phyloP scores from a whole-genome alignment of 495 filamentous ascomycete species.

The Xylaria cubensis region DNA sequence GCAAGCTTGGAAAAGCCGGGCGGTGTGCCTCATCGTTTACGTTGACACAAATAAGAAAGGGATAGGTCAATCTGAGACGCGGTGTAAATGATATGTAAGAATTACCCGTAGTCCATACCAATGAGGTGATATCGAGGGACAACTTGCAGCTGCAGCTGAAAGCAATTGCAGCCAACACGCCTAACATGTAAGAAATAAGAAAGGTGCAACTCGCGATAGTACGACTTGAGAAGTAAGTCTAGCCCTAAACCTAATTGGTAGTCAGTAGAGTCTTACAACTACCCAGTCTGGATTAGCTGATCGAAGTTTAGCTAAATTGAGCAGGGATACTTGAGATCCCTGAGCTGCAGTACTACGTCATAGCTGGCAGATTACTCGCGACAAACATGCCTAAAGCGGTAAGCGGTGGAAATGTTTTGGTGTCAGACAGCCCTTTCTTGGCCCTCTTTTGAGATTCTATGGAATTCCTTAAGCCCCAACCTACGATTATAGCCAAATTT shows the following conservation, averaged over 20 bases:
- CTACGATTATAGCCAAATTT: not conserved
- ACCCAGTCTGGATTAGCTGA: not conserved
- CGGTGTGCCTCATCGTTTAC: constrained; percentile 47
- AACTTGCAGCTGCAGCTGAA: constrained; percentile 3
- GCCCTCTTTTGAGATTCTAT: not conserved
- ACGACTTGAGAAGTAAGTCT: not conserved
- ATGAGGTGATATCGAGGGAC: not conserved
- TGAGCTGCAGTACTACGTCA: not conserved
- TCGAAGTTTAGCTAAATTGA: not conserved
- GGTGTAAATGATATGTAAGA: not conserved
- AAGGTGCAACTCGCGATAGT: not conserved
- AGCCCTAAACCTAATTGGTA: not conserved
- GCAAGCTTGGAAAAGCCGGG: constrained; percentile 60
- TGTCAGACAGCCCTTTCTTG: constrained; percentile 11
- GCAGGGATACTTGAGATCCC: not conserved
- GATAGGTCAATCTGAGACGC: too few species aligned
- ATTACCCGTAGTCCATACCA: not conserved
- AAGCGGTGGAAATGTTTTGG: constrained; percentile 28
- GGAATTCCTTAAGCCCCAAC: constrained; percentile 3
- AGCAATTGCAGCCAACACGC: not conserved
- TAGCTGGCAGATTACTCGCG: not conserved
- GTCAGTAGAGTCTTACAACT: too few species aligned
- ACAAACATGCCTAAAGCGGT: constrained; percentile 16
- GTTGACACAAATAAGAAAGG: not conserved
- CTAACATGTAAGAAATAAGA: not conserved